Base-by-base conservation (phyloP, 2,329 filamentous ascomycete species). In the Beauveria rudraprayagi region DNA sequence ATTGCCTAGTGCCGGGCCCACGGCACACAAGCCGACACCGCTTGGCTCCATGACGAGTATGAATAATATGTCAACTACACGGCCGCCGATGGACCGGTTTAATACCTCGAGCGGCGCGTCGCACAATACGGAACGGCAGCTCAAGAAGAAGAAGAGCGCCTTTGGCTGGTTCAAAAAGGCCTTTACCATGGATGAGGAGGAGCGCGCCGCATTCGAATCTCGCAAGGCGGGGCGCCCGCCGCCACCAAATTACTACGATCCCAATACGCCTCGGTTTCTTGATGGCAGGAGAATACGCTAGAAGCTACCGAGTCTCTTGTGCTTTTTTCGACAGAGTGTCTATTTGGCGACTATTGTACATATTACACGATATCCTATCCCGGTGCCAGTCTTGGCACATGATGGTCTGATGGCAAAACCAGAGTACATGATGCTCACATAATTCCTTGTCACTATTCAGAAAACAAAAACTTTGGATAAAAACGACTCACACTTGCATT, bases 111-210 rank as follows among this genome's bases (percentile, higher is more conserved):
- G 64, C 64, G 68, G 59, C 58, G 67, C 65, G n/a, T 69, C 64
- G 17, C 67, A 66, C 24, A 69, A 71, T 1, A 70, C 68, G 19
- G 70, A 72, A 26, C 76, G 76, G 60, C 73, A 78, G 43, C 68
- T 86, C 5, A 87, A 87, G 71, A 88, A 87, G 76, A 87, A 87
- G 76, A 80, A 83, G 64, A 55, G 85, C 66, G 83, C 84, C 1
- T 86, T 88, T 67, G 85, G 84, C 2, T 88, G 85, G 85, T 71
- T 88, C 61, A 87, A 87, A 71, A 87, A 88, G 73, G 84, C 84
- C 1, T 88, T 88, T 57, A 82, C 81, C 40, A 72, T 88, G 28
- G 84, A 86, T 63, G 85, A 88, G 24, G 83, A 87, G 53, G 85
- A 88, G 70, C 80, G 79, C 57, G 77, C 78, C 9, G 79, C 80